These are phyloP conservation scores for Cucumis melo DNA, from an alignment of 306 rosid genomes.

Conservation along the genomic window DNA sequence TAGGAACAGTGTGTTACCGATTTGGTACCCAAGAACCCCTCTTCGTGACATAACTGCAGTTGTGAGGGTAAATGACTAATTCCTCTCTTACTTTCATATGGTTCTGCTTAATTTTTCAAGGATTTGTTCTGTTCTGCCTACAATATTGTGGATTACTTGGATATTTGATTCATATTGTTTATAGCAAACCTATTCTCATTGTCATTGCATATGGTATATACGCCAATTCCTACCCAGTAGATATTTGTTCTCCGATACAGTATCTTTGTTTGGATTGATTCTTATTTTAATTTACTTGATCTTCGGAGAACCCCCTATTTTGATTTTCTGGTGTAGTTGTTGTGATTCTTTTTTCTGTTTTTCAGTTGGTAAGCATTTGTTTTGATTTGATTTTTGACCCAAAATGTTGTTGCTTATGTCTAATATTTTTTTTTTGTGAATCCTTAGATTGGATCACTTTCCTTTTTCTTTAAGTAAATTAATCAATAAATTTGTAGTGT, in stretches of 20 bases:
- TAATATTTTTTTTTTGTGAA: not conserved
- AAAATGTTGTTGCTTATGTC: not conserved
- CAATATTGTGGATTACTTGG: not conserved
- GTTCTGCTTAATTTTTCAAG: not conserved
- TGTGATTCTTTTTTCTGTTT: not conserved
- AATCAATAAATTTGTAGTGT: not conserved
- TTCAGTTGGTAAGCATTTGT: not conserved
- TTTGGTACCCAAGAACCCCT: constrained; percentile 82
- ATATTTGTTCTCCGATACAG: not conserved
- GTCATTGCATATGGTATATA: not conserved
- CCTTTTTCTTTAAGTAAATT: not conserved
- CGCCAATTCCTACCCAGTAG: not conserved
- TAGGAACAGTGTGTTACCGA: constrained; percentile 33
- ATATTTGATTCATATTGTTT: not conserved
- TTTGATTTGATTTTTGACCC: not conserved
- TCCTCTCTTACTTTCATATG: not conserved
- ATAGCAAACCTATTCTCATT: not conserved
- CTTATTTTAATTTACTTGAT: not conserved
- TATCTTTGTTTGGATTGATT: not conserved
- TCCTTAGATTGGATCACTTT: not conserved
- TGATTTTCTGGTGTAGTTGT: not conserved
- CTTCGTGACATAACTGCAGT: constrained; percentile 52
- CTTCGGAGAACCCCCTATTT: not conserved
- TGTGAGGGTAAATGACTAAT: constrained; percentile 24
- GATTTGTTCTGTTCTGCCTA: not conserved